A percentile compares a stretch with the other conserved stretches of the same genome.
phyloP scores from a whole-genome alignment of 73 alveolate genomes.

The Tetrahymena borealis region DNA sequence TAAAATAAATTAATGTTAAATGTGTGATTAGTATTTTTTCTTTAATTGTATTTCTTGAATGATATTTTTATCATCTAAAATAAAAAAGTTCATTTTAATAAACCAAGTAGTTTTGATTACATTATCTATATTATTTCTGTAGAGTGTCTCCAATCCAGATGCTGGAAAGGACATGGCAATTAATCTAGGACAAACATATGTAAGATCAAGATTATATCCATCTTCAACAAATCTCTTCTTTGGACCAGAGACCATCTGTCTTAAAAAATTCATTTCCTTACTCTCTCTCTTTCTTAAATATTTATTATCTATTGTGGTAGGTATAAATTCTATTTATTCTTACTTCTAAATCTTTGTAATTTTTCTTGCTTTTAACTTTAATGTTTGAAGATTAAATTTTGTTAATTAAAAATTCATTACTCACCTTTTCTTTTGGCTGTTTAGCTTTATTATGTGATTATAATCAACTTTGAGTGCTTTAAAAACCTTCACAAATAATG shows the following conservation, averaged over 20 bases:
- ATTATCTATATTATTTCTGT: constrained; percentile 72
- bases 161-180: constrained; percentile 94
- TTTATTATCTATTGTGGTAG: not conserved
- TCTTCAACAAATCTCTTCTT: constrained; percentile 60
- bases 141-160: constrained; percentile 66
- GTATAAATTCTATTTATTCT: not conserved
- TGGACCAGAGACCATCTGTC: constrained; percentile 70
- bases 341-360: not conserved
- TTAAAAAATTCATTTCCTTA: constrained; percentile 70
- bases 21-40: not conserved
- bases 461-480: no score
- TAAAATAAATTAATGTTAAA: not conserved
- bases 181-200: constrained; percentile 80
- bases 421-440: no score
- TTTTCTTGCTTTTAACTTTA: no score
- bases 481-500: no score
- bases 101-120: constrained; percentile 23
- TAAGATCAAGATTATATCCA: constrained; percentile 73
- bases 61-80: not conserved
- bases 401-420: no score
- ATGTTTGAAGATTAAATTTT: no score
- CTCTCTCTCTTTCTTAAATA: not conserved
- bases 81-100: not conserved
- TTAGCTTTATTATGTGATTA: no score
- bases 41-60: not conserved